Base-by-base conservation (phyloP, 164 flowering plant genomes). In the Macadamia integrifolia region DNA sequence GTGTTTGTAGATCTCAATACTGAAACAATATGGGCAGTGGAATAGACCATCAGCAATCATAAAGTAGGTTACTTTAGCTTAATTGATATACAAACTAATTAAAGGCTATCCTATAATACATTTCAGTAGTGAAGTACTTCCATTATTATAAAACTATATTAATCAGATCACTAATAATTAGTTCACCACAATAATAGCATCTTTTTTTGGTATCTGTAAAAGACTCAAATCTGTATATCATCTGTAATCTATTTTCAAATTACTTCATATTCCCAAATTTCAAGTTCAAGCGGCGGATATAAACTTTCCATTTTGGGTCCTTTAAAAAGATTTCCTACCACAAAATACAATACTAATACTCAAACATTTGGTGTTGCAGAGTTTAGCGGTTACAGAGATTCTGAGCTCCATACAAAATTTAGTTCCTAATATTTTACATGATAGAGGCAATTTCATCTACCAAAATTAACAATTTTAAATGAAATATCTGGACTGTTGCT, bases 1-100 rank as follows among this genome's bases (percentile, higher is more conserved):
- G 79, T 92, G 97, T 83, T 89, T 92, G 85, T 89, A 92, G 46
- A 92, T 88, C 79, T 92, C 97, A 69, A 91, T 85, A 68, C 97
- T 91, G 84, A 56, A 66, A 76, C 12, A 59, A 35, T 43, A 29
- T 63, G 9, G 28, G 67, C 35, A 65, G 8, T 55, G 44, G 42
- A 63, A 23, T 43, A 10, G 58, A 17, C 35, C 29, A 30, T 67
- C 14, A 67, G 70, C 53, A 60, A 60, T 31, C 43, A 53, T 11
- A 6, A 10, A 28, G 43, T 30, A 32, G 13, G n/a, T 15, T 18
- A 1, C 15, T 68, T 0, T 12, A 31, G 13, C 30, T 23, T 56
- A 15, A 69, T 43, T 56, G 50, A 52, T 14, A 53, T 53, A 53
- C 15, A 13, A 53, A 1, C 15, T 17, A 53, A 53, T 53, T n/a